Evolutionary conservation across 768 basidiomycete genomes (phyloP).

Genomic region (Pleurotus cornucopiae): DNA sequence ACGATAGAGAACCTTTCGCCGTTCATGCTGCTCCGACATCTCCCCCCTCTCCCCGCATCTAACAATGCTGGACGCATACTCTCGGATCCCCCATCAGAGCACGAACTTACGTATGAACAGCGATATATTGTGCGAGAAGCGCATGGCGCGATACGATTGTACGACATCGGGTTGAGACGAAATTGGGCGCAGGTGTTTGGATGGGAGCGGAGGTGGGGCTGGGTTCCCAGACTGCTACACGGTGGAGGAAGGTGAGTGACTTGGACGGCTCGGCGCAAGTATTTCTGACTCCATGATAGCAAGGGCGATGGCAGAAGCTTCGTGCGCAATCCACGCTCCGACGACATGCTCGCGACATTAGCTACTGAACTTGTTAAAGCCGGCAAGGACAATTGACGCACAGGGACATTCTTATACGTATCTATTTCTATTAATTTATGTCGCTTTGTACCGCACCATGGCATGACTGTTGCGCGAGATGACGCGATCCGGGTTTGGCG

Average conservation of each 20-base stretch:
- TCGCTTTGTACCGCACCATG: neutral
- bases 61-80: constrained; percentile 36
- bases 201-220: constrained; percentile 46
- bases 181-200: constrained; percentile 74
- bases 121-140: constrained; percentile 62
- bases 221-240: constrained; percentile 47
- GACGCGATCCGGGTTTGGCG: constrained; percentile 1
- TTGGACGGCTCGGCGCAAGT: neutral
- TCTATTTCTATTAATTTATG: neutral
- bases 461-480: constrained; percentile 7
- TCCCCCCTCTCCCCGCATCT: constrained; percentile 53
- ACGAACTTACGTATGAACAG: constrained; percentile 64
- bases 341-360: constrained; percentile 61
- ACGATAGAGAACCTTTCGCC: constrained; percentile 76
- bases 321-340: constrained; percentile 63
- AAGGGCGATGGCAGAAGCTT: constrained; percentile 66
- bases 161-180: constrained; percentile 68
- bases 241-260: constrained; percentile 62
- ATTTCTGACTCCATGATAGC: constrained; percentile 25
- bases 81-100: constrained; percentile 69
- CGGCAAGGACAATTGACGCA: constrained; percentile 41
- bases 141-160: constrained; percentile 55
- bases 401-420: neutral
- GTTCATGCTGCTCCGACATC: constrained; percentile 65
- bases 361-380: constrained; percentile 56